phyloP scores from a whole-genome alignment of 2,329 filamentous ascomycete genomes.

The Diaporthe ampelina region DNA sequence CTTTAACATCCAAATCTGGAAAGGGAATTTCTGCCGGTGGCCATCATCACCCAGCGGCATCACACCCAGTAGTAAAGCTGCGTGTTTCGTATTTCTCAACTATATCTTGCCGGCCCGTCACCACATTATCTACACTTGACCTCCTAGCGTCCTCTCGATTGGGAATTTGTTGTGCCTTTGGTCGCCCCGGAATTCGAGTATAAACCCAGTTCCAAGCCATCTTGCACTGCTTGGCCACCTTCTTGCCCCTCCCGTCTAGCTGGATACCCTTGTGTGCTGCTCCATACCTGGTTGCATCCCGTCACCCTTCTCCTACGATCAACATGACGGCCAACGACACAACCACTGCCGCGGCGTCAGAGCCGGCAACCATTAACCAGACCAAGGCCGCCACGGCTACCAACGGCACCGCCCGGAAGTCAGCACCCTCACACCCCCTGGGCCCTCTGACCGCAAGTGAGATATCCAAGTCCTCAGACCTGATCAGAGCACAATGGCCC shows the following conservation, averaged over 20 bases:
- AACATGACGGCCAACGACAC: conserved; percentile 39
- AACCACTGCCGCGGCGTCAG: not conserved
- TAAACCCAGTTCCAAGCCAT: not conserved
- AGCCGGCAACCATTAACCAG: conserved; percentile 8
- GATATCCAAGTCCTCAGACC: conserved; percentile 63
- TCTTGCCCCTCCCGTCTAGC: too few relatives aligned
- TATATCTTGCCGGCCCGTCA: conserved; percentile 13
- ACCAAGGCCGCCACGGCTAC: conserved; percentile 11
- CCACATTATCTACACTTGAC: not conserved
- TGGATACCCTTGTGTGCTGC: not conserved
- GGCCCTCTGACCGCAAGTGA: conserved; percentile 71
- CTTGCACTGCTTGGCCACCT: too few relatives aligned
- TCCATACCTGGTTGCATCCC: not conserved
- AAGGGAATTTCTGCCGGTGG: not conserved
- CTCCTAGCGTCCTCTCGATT: not conserved
- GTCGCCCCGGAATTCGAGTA: not conserved
- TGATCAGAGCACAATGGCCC: conserved; percentile 69
- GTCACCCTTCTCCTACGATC: not conserved
- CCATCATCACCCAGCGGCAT: not conserved
- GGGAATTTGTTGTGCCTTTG: not conserved
- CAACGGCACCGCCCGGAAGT: conserved; percentile 24
- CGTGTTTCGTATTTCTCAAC: not conserved
- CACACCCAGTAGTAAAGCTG: not conserved
- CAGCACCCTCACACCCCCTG: conserved; percentile 63
- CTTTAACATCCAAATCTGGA: conserved; percentile 28